Percentiles rank a stretch among this genome's conserved stretches.
Evolutionary conservation across 345 rosid genomes (phyloP).

Genomic region (Raphanus sativus): DNA sequence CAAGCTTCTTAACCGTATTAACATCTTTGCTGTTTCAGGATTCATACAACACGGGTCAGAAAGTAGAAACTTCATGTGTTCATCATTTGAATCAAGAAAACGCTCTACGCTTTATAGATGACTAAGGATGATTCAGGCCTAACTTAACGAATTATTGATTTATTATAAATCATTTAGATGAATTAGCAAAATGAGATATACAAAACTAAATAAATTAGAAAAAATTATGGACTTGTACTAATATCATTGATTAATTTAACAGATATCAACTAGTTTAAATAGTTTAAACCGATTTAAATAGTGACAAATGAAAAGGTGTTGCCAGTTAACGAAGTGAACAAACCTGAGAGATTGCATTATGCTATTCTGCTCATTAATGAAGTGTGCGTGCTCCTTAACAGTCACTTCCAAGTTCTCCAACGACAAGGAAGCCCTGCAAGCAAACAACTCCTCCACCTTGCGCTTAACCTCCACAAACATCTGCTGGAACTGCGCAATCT

Average conservation of each 20-base stretch:
- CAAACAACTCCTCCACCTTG: constrained; percentile 73
- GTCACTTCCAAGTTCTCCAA: constrained; percentile 57
- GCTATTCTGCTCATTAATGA: constrained; percentile 73
- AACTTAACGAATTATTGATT: too few relatives aligned
- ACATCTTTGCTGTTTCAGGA: constrained; percentile 87
- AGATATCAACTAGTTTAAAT: too few relatives aligned
- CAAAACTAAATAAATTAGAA: too few relatives aligned
- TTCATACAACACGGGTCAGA: constrained; percentile 29
- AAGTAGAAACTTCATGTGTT: constrained; percentile 1
- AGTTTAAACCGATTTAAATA: too few relatives aligned
- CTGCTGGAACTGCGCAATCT: constrained; percentile 78
- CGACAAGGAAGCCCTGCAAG: constrained; percentile 50
- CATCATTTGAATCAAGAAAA: too few relatives aligned
- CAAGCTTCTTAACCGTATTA: constrained; percentile 86
- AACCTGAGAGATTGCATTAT: constrained; percentile 98
- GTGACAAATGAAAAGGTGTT: background rate
- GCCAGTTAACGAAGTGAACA: constrained; percentile 23
- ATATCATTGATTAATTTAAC: too few relatives aligned
- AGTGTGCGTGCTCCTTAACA: constrained; percentile 66
- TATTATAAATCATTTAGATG: too few relatives aligned
- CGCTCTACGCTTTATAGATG: too few relatives aligned
- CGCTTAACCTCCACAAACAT: constrained; percentile 68
- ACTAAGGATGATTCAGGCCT: too few relatives aligned
- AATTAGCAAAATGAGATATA: too few relatives aligned
- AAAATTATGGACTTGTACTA: too few relatives aligned